Evolutionary conservation across 164 flowering plant genomes (phyloP).

Genomic region (Tetrastigma voinierianum): DNA sequence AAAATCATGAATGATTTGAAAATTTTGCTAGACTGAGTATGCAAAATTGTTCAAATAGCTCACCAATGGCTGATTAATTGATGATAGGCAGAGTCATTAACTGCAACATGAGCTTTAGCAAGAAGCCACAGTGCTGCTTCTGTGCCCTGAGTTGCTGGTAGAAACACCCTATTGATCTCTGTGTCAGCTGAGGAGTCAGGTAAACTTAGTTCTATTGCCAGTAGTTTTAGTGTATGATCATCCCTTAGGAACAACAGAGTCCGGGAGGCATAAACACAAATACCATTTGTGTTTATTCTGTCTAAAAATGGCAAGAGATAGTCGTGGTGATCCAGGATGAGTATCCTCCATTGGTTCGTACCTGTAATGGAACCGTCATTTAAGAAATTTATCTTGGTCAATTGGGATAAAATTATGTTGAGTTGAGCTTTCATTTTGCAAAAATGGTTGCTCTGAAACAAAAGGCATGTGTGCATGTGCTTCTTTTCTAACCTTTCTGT

Average conservation of each 20-base stretch:
- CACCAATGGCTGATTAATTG: slow-evolving; percentile 67
- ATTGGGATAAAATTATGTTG: too few species aligned
- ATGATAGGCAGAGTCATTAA: slow-evolving; percentile 57
- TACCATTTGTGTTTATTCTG: slow-evolving; percentile 28
- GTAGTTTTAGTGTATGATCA: slow-evolving; percentile 47
- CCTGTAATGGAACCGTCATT: slow-evolving; percentile 24
- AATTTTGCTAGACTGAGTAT: not conserved
- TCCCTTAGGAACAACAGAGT: slow-evolving; percentile 41
- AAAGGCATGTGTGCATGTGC: too few species aligned
- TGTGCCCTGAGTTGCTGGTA: slow-evolving; percentile 37
- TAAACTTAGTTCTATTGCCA: slow-evolving; percentile 56
- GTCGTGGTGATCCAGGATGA: slow-evolving; percentile 63
- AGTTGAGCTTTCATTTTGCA: too few species aligned
- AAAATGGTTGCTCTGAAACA: too few species aligned
- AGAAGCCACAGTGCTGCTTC: slow-evolving; percentile 54
- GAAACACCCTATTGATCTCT: slow-evolving; percentile 25
- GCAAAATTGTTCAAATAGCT: slow-evolving; percentile 7
- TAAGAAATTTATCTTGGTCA: not conserved
- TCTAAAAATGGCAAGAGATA: slow-evolving; percentile 45
- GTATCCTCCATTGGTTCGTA: slow-evolving; percentile 37
- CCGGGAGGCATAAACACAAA: slow-evolving; percentile 48
- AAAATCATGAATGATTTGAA: not conserved
- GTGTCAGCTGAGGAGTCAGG: slow-evolving; percentile 14
- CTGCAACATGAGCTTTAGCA: slow-evolving; percentile 59
- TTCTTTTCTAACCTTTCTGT: too few species aligned